Evolutionary conservation across 495 filamentous ascomycete species (phyloP).

Genomic region (Friedmanniomyces simplex): DNA sequence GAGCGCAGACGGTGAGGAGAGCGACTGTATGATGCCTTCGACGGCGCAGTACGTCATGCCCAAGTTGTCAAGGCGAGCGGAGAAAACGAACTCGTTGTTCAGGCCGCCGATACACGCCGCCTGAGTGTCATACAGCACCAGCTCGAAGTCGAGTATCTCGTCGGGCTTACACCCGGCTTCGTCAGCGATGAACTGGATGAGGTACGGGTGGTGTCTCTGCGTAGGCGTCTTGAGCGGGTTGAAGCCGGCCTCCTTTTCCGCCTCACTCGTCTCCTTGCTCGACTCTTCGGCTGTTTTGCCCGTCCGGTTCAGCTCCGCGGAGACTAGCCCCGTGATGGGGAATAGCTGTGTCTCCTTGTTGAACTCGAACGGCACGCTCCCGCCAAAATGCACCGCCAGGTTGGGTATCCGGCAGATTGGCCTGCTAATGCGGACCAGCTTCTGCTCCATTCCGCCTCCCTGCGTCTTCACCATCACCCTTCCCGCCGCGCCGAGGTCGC

Average conservation of each 20-base stretch:
- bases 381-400: constrained; percentile 86
- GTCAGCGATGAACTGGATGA: constrained; percentile 77
- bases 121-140: constrained; percentile 92
- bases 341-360: constrained; percentile 96
- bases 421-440: constrained; percentile 78
- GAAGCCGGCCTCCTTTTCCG: constrained; percentile 31
- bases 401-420: constrained; percentile 88
- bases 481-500: constrained; percentile 84
- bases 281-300: constrained; percentile 35
- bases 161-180: constrained; percentile 57
- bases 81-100: constrained; percentile 90
- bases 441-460: constrained; percentile 67
- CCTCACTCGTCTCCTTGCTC: constrained; percentile 37
- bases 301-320: constrained; percentile 74
- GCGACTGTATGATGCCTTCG: constrained; percentile 68
- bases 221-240: constrained; percentile 63
- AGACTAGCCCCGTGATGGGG: constrained; percentile 79
- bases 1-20: constrained; percentile 49
- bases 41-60: constrained; percentile 88
- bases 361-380: constrained; percentile 72
- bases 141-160: constrained; percentile 85
- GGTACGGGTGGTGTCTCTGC: constrained; percentile 79
- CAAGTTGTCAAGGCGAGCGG: constrained; percentile 84
- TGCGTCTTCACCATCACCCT: constrained; percentile 68
- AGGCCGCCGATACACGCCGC: constrained; percentile 79